These are phyloP conservation scores for Beta lomatogona DNA, from an alignment of 179 eudicot genomes.

Conservation along the genomic window DNA sequence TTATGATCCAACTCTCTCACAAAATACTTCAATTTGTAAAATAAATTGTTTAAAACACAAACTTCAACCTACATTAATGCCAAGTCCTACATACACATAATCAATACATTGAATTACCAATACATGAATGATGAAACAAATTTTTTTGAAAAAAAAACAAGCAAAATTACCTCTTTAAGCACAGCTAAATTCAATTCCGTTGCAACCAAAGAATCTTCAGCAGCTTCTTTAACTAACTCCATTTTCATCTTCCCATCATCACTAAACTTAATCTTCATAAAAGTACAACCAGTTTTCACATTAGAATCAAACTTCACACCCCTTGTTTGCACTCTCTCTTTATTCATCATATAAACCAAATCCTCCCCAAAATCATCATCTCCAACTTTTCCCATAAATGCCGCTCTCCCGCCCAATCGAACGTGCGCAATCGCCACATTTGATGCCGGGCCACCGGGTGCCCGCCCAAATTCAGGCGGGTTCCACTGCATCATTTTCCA, in stretches of 20 bases:
- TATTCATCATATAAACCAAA: constrained; percentile 65
- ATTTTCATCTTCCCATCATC: constrained; percentile 57
- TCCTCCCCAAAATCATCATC: constrained; percentile 73
- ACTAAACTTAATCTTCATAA: constrained; percentile 65
- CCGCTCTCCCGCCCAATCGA: constrained; percentile 82
- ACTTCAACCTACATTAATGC: background rate
- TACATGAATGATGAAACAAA: background rate
- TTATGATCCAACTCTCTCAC: too few species aligned
- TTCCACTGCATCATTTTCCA: constrained; percentile 96
- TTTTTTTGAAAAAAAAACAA: too few species aligned
- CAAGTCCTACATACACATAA: background rate
- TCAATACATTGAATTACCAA: background rate
- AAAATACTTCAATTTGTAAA: too few species aligned
- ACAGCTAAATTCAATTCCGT: constrained; percentile 76
- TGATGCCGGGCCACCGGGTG: constrained; percentile 81
- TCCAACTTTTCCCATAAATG: constrained; percentile 85
- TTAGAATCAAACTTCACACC: constrained; percentile 58
- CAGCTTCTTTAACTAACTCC: constrained; percentile 62
- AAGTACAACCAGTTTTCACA: constrained; percentile 55
- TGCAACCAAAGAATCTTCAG: constrained; percentile 67
- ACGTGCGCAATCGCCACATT: constrained; percentile 82
- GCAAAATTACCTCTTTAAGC: constrained; percentile 74
- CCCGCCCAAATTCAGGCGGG: constrained; percentile 82
- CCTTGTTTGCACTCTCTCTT: constrained; percentile 79
- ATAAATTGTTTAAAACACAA: too few species aligned